Evolutionary conservation across 2,329 filamentous ascomycete genomes (phyloP).

Genomic region (Dothiorella sarmentorum): DNA sequence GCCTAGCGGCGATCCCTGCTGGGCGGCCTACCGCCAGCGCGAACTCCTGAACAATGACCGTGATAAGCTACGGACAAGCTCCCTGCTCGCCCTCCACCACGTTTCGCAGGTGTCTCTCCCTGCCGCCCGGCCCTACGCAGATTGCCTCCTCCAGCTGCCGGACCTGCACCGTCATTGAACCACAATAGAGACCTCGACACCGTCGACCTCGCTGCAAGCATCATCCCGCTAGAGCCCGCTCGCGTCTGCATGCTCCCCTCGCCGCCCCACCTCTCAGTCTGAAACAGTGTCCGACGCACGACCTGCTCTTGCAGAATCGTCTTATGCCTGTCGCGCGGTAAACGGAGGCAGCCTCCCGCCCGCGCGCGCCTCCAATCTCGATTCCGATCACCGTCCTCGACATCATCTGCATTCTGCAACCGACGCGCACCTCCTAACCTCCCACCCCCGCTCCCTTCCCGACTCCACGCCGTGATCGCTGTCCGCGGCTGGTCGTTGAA

Average conservation of each 20-base stretch:
- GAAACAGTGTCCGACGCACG: conserved; percentile 11
- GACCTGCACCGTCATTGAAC: conserved; percentile 1
- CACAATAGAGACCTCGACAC: no score
- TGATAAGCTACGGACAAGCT: conserved; percentile 13
- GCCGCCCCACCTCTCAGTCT: conserved; percentile 6
- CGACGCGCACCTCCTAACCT: neutral
- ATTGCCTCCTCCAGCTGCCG: neutral
- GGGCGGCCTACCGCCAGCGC: conserved; percentile 7
- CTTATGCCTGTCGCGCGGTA: conserved; percentile 15
- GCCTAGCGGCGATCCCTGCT: conserved; percentile 16
- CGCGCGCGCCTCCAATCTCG: neutral
- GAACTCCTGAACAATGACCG: conserved; percentile 8
- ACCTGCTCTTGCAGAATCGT: conserved; percentile 3
- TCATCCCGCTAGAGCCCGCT: neutral
- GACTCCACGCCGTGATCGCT: neutral
- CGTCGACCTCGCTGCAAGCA: no score
- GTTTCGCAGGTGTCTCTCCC: conserved; percentile 2
- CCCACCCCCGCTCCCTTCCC: neutral
- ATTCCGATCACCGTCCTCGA: neutral
- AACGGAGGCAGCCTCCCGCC: conserved; percentile 12
- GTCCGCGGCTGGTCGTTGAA: neutral
- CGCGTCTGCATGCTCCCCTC: neutral
- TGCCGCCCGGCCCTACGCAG: neutral
- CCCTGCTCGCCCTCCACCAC: conserved; percentile 1
- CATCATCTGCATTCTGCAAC: neutral